Evolutionary conservation across 2,329 filamentous ascomycete species (phyloP), one percentile per base, ranked within the genome.

Genomic region (Paraconiothyrium brasiliense): DNA sequence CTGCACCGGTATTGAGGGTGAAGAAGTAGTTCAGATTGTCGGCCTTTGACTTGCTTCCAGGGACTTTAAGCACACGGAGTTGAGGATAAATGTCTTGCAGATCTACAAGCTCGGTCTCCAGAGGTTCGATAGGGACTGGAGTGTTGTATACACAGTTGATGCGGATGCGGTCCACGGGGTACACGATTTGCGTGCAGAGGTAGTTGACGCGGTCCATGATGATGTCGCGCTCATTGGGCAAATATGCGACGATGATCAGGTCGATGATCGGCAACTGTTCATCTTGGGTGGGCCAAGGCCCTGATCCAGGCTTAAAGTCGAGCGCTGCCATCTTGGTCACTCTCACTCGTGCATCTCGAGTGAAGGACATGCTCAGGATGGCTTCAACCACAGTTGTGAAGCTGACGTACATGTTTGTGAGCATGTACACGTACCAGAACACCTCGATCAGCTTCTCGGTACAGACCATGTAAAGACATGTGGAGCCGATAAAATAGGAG

Each of bases 101-200:
- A 1, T 76, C 65, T 4, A 68, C 67, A 24, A 83, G 68, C 59
- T 82, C 70, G 20, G 69, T 78, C 60, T 83, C 79, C 11, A 82
- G 70, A 7, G 78, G 77, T 54, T 81, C 76, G 35, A 83, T 83
- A 0, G 78, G 67, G 27, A 73, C 74, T 1, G 80, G 81, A 0
- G 81, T 82, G 65, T 83, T 83, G 75, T 82, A 83, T n/a, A 82
- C 68, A 48, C 82, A 65, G 49, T 80, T 81, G 69, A 82, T 78
- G 10, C 80, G 65, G 24, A 82, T 76, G 59, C 77, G 80, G 47
- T 82, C 75, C 51, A 69, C 66, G 1, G 81, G 81, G 55, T 83
- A 83, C 1, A 76, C 67, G 11, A 83, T 75, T 60, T 81, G 76
- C 48, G 82, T 77, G 32, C 81, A 70, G 4, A 78, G 76, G 67